Evolutionary conservation across 2,329 filamentous ascomycete genomes (phyloP), one percentile per base, ranked within the genome.

Genomic region (Fusarium mundagurra): DNA sequence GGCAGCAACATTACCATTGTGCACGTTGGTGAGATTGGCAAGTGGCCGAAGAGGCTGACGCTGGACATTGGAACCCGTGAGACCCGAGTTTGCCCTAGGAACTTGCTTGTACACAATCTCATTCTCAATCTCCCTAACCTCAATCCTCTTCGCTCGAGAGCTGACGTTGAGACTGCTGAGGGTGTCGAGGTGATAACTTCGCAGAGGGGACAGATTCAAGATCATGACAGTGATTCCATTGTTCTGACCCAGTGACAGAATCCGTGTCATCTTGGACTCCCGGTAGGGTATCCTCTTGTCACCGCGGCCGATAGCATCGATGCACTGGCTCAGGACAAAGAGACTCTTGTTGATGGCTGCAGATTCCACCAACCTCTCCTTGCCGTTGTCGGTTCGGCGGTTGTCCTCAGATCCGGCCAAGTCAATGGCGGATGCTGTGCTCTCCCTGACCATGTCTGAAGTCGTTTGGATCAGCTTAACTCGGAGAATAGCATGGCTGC

Each of bases 321-420:
- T 96, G 78, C 96, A 98, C 81, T 98, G 95, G 48, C 94, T 96
- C 55, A 98, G 85, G 24, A 98, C 95, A 79, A 98, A 98, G 12
- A 98, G 87, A 73, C 94, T 97, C 85, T 98, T 98, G 88, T 98
- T 98, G 86, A 98, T 98, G 79, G 94, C 96, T 1, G 96, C 95
- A 44, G 95, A 98, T 83, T 98, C 96, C n/a, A 98, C 90, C 81
- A 98, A 87, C 33, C 96, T 89, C 82, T 98, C 95, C 81, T 95
- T 96, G 78, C 92, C 94, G 82, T 98, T 98, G 60, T 98, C 96
- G 0, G 96, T 98, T 57, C 96, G 88, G 55, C 96, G 90, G 81
- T 98, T 98, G 83, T 98, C 96, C 83, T 98, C 96, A 3, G 95
- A 98, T 45, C 96, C 96, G 64, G 96, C 96, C 77, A 98, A 87